Evolutionary conservation across 2,329 filamentous ascomycete species (phyloP).

Genomic region (Tolypocladium sp.): DNA sequence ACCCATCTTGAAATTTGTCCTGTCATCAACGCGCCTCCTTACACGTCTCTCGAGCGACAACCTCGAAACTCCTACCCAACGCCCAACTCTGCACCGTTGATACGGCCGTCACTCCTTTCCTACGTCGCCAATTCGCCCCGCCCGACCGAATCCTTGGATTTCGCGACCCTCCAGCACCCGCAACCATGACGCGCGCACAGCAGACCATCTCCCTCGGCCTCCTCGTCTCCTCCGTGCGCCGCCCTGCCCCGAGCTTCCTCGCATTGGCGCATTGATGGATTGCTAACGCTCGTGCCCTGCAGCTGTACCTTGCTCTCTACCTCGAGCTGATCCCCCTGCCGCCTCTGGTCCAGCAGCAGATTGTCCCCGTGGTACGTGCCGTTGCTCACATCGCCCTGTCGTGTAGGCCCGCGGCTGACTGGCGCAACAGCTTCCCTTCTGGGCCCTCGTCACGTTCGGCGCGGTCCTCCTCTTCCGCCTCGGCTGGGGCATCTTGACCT

Average conservation of each 20-base stretch:
- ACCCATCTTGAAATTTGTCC: neutral
- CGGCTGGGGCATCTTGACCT: slow-evolving; percentile 86
- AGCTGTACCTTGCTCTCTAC: slow-evolving; percentile 87
- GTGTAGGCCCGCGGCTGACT: neutral
- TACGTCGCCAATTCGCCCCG: slow-evolving; percentile 2
- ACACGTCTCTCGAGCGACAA: neutral
- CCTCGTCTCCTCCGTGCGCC: slow-evolving; percentile 74
- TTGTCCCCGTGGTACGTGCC: slow-evolving; percentile 70
- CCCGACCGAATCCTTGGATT: no score
- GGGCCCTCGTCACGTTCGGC: slow-evolving; percentile 83
- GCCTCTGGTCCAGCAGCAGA: slow-evolving; percentile 65
- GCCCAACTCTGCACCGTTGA: slow-evolving; percentile 2
- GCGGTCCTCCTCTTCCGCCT: slow-evolving; percentile 87
- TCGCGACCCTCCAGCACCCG: neutral
- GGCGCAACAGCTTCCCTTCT: slow-evolving; percentile 70
- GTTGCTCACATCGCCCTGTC: neutral
- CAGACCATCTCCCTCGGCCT: slow-evolving; percentile 86
- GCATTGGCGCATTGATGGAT: neutral
- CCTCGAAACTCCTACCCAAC: neutral
- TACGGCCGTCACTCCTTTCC: slow-evolving; percentile 6
- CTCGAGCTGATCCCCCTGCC: slow-evolving; percentile 78
- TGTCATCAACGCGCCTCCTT: slow-evolving; percentile 5
- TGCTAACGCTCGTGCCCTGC: slow-evolving; percentile 22
- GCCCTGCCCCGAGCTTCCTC: neutral
- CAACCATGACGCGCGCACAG: slow-evolving; percentile 83